Percentiles rank a stretch among this genome's conserved stretches.
phyloP scores from a whole-genome alignment of 1,284 basidiomycete genomes.

The Puccinia sorghi region DNA sequence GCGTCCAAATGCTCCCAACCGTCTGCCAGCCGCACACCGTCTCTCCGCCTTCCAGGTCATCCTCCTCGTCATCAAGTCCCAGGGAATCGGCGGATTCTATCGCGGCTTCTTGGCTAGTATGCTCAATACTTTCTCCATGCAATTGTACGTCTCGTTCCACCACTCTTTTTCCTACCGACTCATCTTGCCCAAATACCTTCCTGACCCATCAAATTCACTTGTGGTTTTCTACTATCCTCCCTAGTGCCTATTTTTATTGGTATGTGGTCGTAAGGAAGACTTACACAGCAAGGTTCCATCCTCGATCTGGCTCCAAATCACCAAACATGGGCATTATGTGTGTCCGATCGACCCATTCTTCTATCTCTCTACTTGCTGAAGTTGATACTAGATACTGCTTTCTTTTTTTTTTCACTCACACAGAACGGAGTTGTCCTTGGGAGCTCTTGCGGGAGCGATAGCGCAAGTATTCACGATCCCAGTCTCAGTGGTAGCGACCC shows the following conservation, averaged over 20 bases:
- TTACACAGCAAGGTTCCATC: slow-evolving; percentile 61
- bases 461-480: slow-evolving; percentile 99
- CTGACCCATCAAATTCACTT: background rate
- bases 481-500: slow-evolving; percentile 93
- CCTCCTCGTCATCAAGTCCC: slow-evolving; percentile 71
- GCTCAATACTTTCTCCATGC: slow-evolving; percentile 95
- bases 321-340: slow-evolving; percentile 17
- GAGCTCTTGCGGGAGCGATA: slow-evolving; percentile 87
- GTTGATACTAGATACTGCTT: no score
- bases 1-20: slow-evolving; percentile 54
- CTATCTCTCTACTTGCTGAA: slow-evolving; percentile 57
- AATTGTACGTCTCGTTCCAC: slow-evolving; percentile 64
- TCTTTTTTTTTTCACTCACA: no score
- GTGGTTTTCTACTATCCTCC: slow-evolving; percentile 17
- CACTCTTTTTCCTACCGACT: background rate
- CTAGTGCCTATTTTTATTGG: slow-evolving; percentile 98
- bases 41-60: slow-evolving; percentile 58
- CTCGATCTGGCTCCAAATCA: slow-evolving; percentile 10
- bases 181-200: background rate
- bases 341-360: background rate
- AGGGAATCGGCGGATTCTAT: slow-evolving; percentile 81
- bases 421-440: slow-evolving; percentile 76
- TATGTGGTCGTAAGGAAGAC: slow-evolving; percentile 84
- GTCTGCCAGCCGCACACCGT: slow-evolving; percentile 54
- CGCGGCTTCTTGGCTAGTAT: slow-evolving; percentile 95